Percentiles rank a stretch among this genome's conserved stretches.
These are phyloP conservation scores for Irpex lacteus DNA, from an alignment of 1,284 basidiomycete genomes.

Conservation along the genomic window DNA sequence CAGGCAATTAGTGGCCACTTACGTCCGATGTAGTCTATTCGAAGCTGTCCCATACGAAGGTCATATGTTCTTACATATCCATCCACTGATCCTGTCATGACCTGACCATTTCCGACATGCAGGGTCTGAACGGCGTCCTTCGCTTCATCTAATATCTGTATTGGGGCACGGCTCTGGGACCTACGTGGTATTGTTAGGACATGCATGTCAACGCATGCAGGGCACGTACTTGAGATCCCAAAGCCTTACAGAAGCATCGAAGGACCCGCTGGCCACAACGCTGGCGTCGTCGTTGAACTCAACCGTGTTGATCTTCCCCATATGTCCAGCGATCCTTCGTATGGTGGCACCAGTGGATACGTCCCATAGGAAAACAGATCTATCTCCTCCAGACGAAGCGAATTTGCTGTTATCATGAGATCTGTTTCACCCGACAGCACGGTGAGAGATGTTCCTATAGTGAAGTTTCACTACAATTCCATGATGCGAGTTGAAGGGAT, in stretches of 20 bases:
- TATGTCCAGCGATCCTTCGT: slow-evolving; percentile 82
- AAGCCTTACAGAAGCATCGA: slow-evolving; percentile 82
- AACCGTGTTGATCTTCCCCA: slow-evolving; percentile 87
- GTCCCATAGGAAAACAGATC: slow-evolving; percentile 93
- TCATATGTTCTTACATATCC: slow-evolving; percentile 93
- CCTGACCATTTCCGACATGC: slow-evolving; percentile 57
- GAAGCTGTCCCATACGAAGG: slow-evolving; percentile 86
- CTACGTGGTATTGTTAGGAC: slow-evolving; percentile 37
- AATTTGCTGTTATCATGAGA: slow-evolving; percentile 93
- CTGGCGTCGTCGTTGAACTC: slow-evolving; percentile 87
- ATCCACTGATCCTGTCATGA: slow-evolving; percentile 87
- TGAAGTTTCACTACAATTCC: slow-evolving; percentile 3
- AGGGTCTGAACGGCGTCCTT: slow-evolving; percentile 87
- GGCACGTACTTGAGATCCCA: slow-evolving; percentile 80
- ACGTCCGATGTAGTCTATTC: slow-evolving; percentile 89
- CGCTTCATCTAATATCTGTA: slow-evolving; percentile 91
- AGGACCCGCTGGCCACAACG: slow-evolving; percentile 85
- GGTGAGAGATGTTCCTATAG: background rate
- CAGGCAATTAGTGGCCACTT: slow-evolving; percentile 30
- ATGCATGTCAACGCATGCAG: slow-evolving; percentile 8
- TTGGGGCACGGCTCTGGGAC: slow-evolving; percentile 75
- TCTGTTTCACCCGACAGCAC: slow-evolving; percentile 37
- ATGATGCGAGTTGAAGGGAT: background rate
- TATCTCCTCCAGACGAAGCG: slow-evolving; percentile 91
- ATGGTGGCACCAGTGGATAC: slow-evolving; percentile 84